Evolutionary conservation across 441 rosid genomes (phyloP), one percentile per base, ranked within the genome.

Genomic region (Populus hybrid): DNA sequence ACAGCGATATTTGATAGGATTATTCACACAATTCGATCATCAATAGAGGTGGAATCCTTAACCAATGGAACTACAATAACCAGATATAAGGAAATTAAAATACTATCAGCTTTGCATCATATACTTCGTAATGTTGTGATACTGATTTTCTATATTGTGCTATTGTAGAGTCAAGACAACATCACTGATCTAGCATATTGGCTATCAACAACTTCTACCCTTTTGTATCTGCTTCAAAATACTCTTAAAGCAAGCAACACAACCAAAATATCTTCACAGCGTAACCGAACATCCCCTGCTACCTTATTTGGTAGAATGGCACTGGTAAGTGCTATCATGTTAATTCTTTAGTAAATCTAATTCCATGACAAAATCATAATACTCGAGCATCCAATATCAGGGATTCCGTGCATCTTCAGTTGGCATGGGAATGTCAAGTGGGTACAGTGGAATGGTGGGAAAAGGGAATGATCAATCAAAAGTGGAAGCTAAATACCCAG

Each of bases 401-500:
- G 91, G 92, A 46, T 77, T 84, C 77, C 86, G 74, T 16, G 74
- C 90, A 77, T 83, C 95, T 73, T 79, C 93, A 68, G 3, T 77
- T 80, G 83, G 83, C 5, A 57, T 81, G 84, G 92, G 89, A 73
- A 72, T 86, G 76, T 84, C 92, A 32, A 85, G 75, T 76, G 88
- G 90, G 20, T 87, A 89, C 67, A 84, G 91, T 73, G 90, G 93
- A 78, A 84, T 89, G 87, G 85, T 78, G 67, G 89, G 86, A 23
- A 85, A 83, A 76, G 79, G 86, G 65, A 81, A 77, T 23, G 88
- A 84, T 74, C 86, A 85, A 72, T 73, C 83, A 75, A 85, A 84
- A 83, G 85, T 90, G 26, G 97, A 92, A 79, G 97, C 97, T 65
- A 92, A 90, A 85, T 92, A 89, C 77, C 97, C 97, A 59, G 93